Base-by-base conservation (phyloP, 768 basidiomycete genomes). In the Gloeopeniophorella convolvens region DNA sequence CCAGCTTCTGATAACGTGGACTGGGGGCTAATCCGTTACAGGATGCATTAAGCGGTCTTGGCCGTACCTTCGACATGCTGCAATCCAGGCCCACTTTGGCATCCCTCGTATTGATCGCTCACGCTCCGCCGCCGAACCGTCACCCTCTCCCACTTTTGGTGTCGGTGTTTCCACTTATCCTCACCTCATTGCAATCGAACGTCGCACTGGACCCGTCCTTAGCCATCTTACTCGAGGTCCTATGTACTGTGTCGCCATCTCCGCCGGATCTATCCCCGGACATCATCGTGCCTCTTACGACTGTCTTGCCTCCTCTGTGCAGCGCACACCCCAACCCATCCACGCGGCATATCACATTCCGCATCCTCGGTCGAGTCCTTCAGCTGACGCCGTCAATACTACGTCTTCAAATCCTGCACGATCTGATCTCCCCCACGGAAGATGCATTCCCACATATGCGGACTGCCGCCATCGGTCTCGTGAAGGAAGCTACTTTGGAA, bases 401-500 rank as follows among this genome's bases (percentile, higher is more conserved):
- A 0, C 75, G 79, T 3, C 65, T 87, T 13, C 73, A 77, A 34
- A 65, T 82, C 8, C 69, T 89, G 3, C 64, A 69, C 10, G 79
- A 79, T 30, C 70, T 88, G 18, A 50, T 71, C 30, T 54, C 62
- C 5, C 72, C 77, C 15, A 55, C 59, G 9, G 70, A 78, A 49
- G 63, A 64, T 5, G 67, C 76, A 13, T 75, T 76, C 39, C 81
- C 81, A 0, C 82, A 84, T 59, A 84, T 89, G 73, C 74, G 80
- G 8, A 77, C 79, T 0, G 82, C 85, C 1, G 76, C 82, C 0
- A 71, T 89, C 0, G 81, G 82, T 0, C 68, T 89, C 2, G 72
- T 87, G 1, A 85, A 83, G 61, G 84, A 89, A 43, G 76, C 78
- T 1, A 66, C 82, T 1, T 62, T 89, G 10, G 75, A 82, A 42